Conservation (phyloP, 495 filamentous ascomycete genomes). For the Cercophora scortea region DNA sequence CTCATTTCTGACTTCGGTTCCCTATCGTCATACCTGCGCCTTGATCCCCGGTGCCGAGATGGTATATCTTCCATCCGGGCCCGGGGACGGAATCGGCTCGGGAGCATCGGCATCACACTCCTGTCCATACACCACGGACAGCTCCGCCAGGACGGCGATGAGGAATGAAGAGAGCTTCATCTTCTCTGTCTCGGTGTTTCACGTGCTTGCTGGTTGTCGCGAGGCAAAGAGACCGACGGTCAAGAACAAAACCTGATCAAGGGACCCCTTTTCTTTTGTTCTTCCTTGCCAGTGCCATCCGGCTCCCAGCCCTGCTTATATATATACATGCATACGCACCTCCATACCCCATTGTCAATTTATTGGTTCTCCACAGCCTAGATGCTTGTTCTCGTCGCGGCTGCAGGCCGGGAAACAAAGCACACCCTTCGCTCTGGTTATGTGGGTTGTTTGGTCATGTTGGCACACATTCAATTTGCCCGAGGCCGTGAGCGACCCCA, state of each 20-base stretch:
- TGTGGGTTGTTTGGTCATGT: no score
- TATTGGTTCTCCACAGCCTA: no score
- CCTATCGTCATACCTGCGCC: conserved; percentile 34
- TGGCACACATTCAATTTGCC: no score
- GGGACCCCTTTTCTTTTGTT: background rate
- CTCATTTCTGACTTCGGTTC: no score
- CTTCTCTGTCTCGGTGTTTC: background rate
- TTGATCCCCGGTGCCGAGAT: conserved; percentile 42
- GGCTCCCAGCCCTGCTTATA: conserved; percentile 6
- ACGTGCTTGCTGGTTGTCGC: conserved; percentile 3
- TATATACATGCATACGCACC: background rate
- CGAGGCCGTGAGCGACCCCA: no score
- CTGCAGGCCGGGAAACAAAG: no score
- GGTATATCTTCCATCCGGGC: conserved; percentile 36
- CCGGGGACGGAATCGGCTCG: conserved; percentile 17
- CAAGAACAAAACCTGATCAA: background rate
- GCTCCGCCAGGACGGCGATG: conserved; percentile 10
- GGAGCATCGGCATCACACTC: background rate
- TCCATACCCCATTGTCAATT: no score
- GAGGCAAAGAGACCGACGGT: background rate
- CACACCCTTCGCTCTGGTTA: no score
- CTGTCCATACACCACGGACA: background rate
- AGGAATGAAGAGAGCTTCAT: conserved; percentile 11
- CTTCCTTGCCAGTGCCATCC: background rate
- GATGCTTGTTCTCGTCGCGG: no score